Conservation (phyloP, 257 asterid species). For the Thymus quinquecostatus region DNA sequence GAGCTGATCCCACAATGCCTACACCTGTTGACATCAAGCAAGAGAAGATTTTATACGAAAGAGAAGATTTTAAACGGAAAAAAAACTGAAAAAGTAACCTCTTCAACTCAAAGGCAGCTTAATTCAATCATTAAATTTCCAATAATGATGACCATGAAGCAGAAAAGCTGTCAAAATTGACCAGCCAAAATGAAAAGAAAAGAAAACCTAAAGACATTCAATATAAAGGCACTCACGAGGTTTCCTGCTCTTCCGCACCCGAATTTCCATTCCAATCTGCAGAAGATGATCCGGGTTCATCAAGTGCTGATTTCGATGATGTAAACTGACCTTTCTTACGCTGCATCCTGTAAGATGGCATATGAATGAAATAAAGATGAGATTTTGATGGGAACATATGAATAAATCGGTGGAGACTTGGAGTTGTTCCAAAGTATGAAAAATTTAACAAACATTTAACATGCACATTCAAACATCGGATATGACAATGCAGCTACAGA, state of each 20-base stretch:
- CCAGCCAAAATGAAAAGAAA: slow-evolving; percentile 19
- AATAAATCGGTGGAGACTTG: neutral
- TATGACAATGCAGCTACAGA: neutral
- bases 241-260: slow-evolving; percentile 86
- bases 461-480: too few species aligned
- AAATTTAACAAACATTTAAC: neutral
- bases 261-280: slow-evolving; percentile 73
- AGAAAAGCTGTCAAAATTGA: neutral
- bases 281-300: slow-evolving; percentile 79
- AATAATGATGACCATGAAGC: slow-evolving; percentile 22
- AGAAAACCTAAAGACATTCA: neutral
- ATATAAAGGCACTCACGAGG: slow-evolving; percentile 58
- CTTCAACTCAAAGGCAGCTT: slow-evolving; percentile 17
- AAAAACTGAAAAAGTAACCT: neutral
- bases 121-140: neutral
- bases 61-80: neutral
- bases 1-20: slow-evolving; percentile 90
- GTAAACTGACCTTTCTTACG: slow-evolving; percentile 98
- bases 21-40: slow-evolving; percentile 57
- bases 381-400: slow-evolving; percentile 1
- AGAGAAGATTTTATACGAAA: slow-evolving; percentile 23
- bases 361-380: slow-evolving; percentile 17
- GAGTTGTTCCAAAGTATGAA: neutral
- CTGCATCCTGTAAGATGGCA: slow-evolving; percentile 81
- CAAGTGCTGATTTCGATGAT: slow-evolving; percentile 74